These are phyloP conservation scores for Pythium biforme DNA, from an alignment of 352 stramenopile species.

Conservation along the genomic window DNA sequence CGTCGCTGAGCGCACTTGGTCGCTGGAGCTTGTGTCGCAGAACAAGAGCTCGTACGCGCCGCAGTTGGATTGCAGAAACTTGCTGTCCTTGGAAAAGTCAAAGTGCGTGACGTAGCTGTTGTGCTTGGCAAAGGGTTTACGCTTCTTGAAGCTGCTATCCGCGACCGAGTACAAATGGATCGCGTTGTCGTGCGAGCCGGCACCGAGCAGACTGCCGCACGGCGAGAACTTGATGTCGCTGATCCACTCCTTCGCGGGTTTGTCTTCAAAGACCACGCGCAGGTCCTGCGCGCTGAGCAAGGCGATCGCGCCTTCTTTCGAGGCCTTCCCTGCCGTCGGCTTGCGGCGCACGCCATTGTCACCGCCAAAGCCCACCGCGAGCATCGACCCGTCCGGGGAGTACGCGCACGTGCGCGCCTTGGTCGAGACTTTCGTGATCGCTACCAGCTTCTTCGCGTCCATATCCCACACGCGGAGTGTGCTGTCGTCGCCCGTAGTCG, in stretches of 20 bases:
- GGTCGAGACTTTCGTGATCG: slow-evolving; percentile 32
- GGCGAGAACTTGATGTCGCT: slow-evolving; percentile 79
- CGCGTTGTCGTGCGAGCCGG: slow-evolving; percentile 74
- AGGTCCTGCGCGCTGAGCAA: slow-evolving; percentile 34
- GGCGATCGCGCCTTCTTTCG: slow-evolving; percentile 49
- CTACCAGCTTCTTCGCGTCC: slow-evolving; percentile 46
- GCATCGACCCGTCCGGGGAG: slow-evolving; percentile 78
- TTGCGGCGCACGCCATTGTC: slow-evolving; percentile 55
- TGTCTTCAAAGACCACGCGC: slow-evolving; percentile 54
- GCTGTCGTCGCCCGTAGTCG: slow-evolving; percentile 77
- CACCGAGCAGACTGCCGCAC: slow-evolving; percentile 38
- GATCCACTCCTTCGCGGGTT: slow-evolving; percentile 68
- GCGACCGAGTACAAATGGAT: slow-evolving; percentile 57
- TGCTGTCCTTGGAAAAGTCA: slow-evolving; percentile 75
- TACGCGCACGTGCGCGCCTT: slow-evolving; percentile 82
- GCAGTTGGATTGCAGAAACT: slow-evolving; percentile 73
- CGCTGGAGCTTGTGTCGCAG: slow-evolving; percentile 74
- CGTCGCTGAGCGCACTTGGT: slow-evolving; percentile 82
- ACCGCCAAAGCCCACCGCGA: slow-evolving; percentile 81
- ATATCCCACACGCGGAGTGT: slow-evolving; percentile 86
- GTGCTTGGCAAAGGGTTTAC: slow-evolving; percentile 73
- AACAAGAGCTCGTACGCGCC: slow-evolving; percentile 92
- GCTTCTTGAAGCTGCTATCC: slow-evolving; percentile 46
- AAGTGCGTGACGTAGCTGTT: slow-evolving; percentile 86
- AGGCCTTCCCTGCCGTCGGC: slow-evolving; percentile 28